Evolutionary conservation across 805 yeast genomes (phyloP).

Genomic region (Maudiozyma bulderi): DNA sequence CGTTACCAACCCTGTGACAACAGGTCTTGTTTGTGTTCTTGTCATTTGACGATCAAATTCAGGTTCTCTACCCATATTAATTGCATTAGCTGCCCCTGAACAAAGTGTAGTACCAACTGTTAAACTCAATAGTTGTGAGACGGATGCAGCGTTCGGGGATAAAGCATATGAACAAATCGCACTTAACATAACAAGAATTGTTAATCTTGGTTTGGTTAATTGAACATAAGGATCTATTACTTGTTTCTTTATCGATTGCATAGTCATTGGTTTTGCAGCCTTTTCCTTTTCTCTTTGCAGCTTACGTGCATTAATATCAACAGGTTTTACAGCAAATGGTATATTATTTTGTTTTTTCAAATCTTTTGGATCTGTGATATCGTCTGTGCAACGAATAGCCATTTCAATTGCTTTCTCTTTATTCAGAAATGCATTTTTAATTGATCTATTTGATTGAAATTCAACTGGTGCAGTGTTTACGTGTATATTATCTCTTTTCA

Average conservation of each 20-base stretch:
- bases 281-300: slow-evolving; percentile 2
- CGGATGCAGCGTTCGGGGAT: slow-evolving; percentile 72
- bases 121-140: slow-evolving; percentile 58
- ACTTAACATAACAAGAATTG: slow-evolving; percentile 79
- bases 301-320: slow-evolving; percentile 15
- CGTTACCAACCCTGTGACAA: slow-evolving; percentile 71
- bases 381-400: slow-evolving; percentile 29
- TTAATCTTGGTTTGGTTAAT: slow-evolving; percentile 82
- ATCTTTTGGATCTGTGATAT: not conserved
- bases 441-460: slow-evolving; percentile 26
- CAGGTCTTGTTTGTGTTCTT: slow-evolving; percentile 81
- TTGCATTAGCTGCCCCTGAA: slow-evolving; percentile 93
- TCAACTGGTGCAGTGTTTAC: slow-evolving; percentile 31
- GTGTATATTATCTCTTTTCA: slow-evolving; percentile 2
- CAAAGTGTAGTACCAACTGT: slow-evolving; percentile 80
- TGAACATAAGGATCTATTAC: slow-evolving; percentile 57
- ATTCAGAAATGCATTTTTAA: slow-evolving; percentile 5
- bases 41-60: slow-evolving; percentile 79
- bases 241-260: slow-evolving; percentile 28
- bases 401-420: slow-evolving; percentile 16
- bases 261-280: not conserved
- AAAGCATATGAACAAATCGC: slow-evolving; percentile 91
- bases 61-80: slow-evolving; percentile 95
- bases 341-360: not conserved
- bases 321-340: slow-evolving; percentile 52